Base-by-base conservation (phyloP, 1,139 yeast genomes). In the Suhomyces ambrosiae region DNA sequence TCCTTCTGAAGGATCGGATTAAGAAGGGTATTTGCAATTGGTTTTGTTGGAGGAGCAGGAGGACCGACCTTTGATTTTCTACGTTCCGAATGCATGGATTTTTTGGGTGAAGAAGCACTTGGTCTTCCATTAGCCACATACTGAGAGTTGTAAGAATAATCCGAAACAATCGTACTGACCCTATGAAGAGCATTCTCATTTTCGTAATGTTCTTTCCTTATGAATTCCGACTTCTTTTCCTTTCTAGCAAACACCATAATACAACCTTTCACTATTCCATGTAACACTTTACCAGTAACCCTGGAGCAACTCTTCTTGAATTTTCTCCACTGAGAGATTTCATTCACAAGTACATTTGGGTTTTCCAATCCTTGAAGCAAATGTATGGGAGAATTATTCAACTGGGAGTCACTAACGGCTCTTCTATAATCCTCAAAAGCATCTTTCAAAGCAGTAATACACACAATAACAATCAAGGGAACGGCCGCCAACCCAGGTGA, bases 381-480 rank as follows among this genome's bases (percentile, higher is more conserved):
- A 58, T 87, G 95, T 2, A 95, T 86, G 12, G 85, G 79, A 7
- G 90, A 85, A 58, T 92, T 90, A 58, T 92, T 92, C 48, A 92
- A 80, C 53, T 90, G 95, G 48, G 80, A 65, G 62, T 92, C 98
- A 47, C 84, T 73, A 3, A 76, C 65, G 0, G 88, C 82, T 58
- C 98, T 79, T 52, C 94, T 77, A 41, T 88, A 90, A 63, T 92
- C 98, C 62, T 92, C 98, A 46, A 92, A 72, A 1, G 95, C 97
- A 65, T 92, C 98, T 59, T 90, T 90, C 45, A 86, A 66, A 11
- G 95, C 97, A 1, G 97, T 92, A 41, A 92, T 76, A 40, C 76
- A 68, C 27, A 92, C 95, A 68, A 92, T 90, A 36, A 88, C 96
- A 61, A 90, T 86, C 60, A 92, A 79, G 3, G 98, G 98, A 29